Base-by-base conservation (phyloP, 2,329 filamentous ascomycete species). In the Dactylellina parvicollis region DNA sequence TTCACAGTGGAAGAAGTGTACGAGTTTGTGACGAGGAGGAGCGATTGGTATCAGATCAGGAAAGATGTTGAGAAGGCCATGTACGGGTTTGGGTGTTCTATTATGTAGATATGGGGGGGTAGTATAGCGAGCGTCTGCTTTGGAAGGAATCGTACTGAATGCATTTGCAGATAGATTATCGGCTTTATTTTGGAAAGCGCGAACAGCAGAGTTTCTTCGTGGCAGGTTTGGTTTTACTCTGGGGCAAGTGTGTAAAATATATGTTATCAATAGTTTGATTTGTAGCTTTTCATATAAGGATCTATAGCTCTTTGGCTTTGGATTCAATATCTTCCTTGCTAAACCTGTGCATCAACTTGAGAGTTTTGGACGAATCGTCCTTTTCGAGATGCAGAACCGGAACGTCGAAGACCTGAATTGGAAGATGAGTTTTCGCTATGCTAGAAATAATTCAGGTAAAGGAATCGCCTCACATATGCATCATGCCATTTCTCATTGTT, bases 1-100 rank as follows among this genome's bases (percentile, higher is more conserved):
- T 97, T 98, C 79, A 86, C 93, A 18, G 92, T 94, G 0, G 95
- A 99, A 80, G 95, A 99, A 83, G 95, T 98, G 2, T 96, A 96
- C 78, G 94, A 98, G 83, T 99, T 96, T 83, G 95, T 94, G 0
- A 92, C 97, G 81, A 84, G 95, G 76, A 85, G 95, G 77, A 93
- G 93, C 54, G 95, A 99, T 82, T 99, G 95, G 95, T 96, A 95
- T 80, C 86, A 90, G 77, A 92, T 99, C 9, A 90, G 90, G 82
- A 88, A 87, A 75, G 88, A 92, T 75, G 95, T 99, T 4, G 95
- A 99, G 84, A 90, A 91, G 81, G 92, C 92, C 74, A 97, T 99
- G 92, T 98, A 97, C 82, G 95, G 95, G 3, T 87, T 96, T 80
- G 94, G 95, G 72, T 99, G 95, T 81, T 80, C 80, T 47, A 79